A percentile compares a stretch with the other conserved stretches of the same genome.
phyloP scores from a whole-genome alignment of 257 asterid species.

The Leptodermis oblonga region DNA sequence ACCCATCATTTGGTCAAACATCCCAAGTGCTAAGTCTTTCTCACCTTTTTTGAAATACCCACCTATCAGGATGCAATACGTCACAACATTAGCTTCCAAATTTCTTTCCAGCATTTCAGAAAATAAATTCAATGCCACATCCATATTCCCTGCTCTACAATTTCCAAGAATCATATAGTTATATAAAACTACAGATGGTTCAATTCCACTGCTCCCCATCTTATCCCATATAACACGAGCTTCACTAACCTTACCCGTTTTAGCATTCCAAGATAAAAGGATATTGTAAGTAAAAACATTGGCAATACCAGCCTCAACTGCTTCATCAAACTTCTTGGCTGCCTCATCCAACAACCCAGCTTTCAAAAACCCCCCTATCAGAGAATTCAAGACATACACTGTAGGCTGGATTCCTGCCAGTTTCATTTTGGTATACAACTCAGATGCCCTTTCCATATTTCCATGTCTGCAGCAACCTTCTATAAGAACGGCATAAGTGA shows the following conservation, averaged over 20 bases:
- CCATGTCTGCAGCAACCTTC: conserved; percentile 66
- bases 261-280: conserved; percentile 54
- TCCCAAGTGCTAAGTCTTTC: conserved; percentile 44
- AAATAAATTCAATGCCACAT: conserved; percentile 44
- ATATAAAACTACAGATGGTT: conserved; percentile 51
- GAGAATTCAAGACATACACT: conserved; percentile 46
- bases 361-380: conserved; percentile 58
- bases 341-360: conserved; percentile 45
- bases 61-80: conserved; percentile 63
- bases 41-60: conserved; percentile 62
- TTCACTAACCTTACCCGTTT: conserved; percentile 44
- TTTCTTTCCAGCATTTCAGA: conserved; percentile 41
- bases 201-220: conserved; percentile 53
- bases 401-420: conserved; percentile 53
- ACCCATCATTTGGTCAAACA: conserved; percentile 57
- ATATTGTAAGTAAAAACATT: conserved; percentile 58
- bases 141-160: conserved; percentile 64
- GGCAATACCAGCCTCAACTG: conserved; percentile 53
- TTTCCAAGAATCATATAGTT: conserved; percentile 61
- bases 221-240: conserved; percentile 51
- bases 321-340: conserved; percentile 42
- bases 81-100: conserved; percentile 50
- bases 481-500: conserved; percentile 71
- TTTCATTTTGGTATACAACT: conserved; percentile 54
- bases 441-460: conserved; percentile 55